These are phyloP conservation scores for Adansonia madagascariensis DNA, from an alignment of 441 rosid species.

Conservation along the genomic window DNA sequence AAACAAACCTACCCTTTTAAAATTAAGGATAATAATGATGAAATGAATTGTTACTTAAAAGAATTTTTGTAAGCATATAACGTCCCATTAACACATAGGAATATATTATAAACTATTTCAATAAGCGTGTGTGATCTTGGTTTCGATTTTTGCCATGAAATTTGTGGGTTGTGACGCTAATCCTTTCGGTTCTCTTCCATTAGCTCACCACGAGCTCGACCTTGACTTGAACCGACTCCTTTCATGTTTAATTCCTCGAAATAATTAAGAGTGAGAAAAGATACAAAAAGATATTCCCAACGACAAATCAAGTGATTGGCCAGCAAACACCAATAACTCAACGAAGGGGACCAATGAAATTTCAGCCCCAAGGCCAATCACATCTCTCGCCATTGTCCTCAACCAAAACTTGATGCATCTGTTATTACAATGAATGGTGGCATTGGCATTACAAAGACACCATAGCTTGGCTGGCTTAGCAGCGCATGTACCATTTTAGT, in stretches of 20 bases:
- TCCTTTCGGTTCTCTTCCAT: background rate
- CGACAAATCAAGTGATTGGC: slow-evolving; percentile 27
- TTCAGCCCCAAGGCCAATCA: background rate
- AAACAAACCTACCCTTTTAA: too few species aligned
- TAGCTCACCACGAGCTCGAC: background rate
- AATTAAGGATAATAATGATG: too few species aligned
- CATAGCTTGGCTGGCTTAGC: background rate
- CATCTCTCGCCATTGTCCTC: slow-evolving; percentile 18
- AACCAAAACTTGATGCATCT: background rate
- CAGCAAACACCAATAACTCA: slow-evolving; percentile 29
- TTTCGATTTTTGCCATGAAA: too few species aligned
- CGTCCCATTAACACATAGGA: too few species aligned
- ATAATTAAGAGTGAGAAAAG: background rate
- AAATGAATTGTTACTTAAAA: too few species aligned
- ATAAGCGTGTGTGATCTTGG: background rate
- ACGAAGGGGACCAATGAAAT: slow-evolving; percentile 10
- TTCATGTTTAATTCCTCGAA: background rate
- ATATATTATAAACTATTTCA: too few species aligned
- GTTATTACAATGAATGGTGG: background rate
- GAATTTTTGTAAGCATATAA: too few species aligned
- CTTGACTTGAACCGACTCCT: background rate
- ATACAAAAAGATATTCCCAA: slow-evolving; percentile 14
- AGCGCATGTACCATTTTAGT: background rate
- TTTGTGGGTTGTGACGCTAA: background rate
- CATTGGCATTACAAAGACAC: slow-evolving; percentile 9